Evolutionary conservation across 2,329 filamentous ascomycete species (phyloP).

Genomic region (Erysiphe pulchra): DNA sequence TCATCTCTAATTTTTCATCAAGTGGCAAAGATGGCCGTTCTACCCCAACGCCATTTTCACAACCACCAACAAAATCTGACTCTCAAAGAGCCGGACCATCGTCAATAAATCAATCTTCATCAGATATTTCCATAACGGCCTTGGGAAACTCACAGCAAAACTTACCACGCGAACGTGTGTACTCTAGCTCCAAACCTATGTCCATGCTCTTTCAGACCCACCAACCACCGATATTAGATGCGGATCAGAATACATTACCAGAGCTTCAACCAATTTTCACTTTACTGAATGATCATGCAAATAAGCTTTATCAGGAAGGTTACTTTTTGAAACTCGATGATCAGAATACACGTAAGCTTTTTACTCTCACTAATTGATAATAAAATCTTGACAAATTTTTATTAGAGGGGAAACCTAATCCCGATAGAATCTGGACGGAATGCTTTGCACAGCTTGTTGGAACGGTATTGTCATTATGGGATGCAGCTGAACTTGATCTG

Average conservation of each 20-base stretch:
- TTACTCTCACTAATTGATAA: constrained; percentile 1
- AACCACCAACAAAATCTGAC: constrained; percentile 1
- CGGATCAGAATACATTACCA: constrained; percentile 62
- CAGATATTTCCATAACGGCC: not conserved
- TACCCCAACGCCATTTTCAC: not conserved
- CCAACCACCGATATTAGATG: constrained; percentile 65
- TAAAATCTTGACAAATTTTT: not conserved
- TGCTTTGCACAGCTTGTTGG: constrained; percentile 93
- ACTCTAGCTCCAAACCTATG: constrained; percentile 39
- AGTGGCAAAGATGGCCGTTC: constrained; percentile 16
- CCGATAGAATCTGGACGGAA: constrained; percentile 78
- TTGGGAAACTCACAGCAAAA: constrained; percentile 9
- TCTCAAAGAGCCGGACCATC: not conserved
- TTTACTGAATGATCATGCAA: constrained; percentile 80
- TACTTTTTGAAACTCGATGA: constrained; percentile 96
- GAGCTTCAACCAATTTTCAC: constrained; percentile 88
- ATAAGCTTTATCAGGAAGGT: constrained; percentile 93
- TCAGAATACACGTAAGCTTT: constrained; percentile 57
- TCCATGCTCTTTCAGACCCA: constrained; percentile 63
- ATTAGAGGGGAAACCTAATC: constrained; percentile 61
- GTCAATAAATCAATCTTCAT: not conserved
- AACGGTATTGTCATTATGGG: constrained; percentile 86
- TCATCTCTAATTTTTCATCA: constrained; percentile 60
- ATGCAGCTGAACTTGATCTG: constrained; percentile 71
- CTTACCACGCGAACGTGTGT: constrained; percentile 18